Base-by-base conservation (phyloP, 352 stramenopile genomes). In the Blastocystis sp. region DNA sequence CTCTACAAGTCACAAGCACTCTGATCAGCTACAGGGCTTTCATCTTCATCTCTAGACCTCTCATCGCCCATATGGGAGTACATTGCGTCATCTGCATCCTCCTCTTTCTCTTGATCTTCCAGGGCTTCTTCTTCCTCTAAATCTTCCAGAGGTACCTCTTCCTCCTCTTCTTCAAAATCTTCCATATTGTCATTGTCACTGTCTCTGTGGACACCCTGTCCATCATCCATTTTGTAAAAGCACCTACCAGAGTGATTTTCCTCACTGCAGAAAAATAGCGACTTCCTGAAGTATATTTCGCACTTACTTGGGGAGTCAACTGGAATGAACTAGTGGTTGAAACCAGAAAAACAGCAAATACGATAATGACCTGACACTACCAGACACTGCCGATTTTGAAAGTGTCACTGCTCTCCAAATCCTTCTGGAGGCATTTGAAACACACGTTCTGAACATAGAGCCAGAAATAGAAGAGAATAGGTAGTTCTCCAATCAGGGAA, bases 361-460 rank as follows among this genome's bases (percentile, higher is more conserved):
- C 66, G 34, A 39, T 4, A 78, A 78, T 8, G 66, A 78, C 43
- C 34, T 37, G 20, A 78, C 50, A 26, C 9, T 11, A 9, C 39
- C 30, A 16, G 39, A 53, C 20, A 24, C 16, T 30, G 26, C 43
- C 18, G 24, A 24, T n/a, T 30, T 18, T 47, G 34, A 26, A 34
- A 20, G 9, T 62, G 13, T 55, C 2, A 78, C 34, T 45, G 66
- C 66, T 78, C 66, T 78, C 50, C 66, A 39, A 24, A 78, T 26
- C 24, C 56, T 13, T 78, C 50, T 78, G 16, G 66, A 78, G 20
- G 39, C 7, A 26, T 16, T 78, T 62, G 18, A 53, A 55, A 53
- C n/a, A 53, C 66, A 54, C 24, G 34, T 53, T 56, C 66, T 78
- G 66, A 78, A 78, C 66, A 78, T 78, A 55, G 24, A 54, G 66